Conservation (phyloP, 805 yeast species). For the Monosporozyma servazzii region DNA sequence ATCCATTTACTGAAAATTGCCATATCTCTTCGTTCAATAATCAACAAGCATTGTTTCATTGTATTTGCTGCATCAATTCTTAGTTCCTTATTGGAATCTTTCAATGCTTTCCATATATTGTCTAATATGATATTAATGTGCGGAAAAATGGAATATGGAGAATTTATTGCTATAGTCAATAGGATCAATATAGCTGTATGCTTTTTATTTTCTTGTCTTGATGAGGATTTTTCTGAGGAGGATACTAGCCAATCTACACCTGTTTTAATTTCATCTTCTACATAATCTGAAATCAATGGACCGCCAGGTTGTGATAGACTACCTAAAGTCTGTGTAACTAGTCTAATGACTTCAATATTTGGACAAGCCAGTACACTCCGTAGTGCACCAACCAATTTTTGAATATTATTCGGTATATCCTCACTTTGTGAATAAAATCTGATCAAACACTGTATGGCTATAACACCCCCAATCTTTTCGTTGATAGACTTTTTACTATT, state of each 20-base stretch:
- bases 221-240: conserved; percentile 15
- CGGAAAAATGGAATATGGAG: conserved; percentile 70
- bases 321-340: conserved; percentile 78
- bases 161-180: conserved; percentile 68
- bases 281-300: conserved; percentile 78
- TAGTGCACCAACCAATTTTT: conserved; percentile 74
- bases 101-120: conserved; percentile 73
- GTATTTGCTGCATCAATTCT: conserved; percentile 76
- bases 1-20: conserved; percentile 65
- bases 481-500: conserved; percentile 33
- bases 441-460: conserved; percentile 78
- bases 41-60: conserved; percentile 60
- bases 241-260: conserved; percentile 81
- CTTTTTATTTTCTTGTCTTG: conserved; percentile 64
- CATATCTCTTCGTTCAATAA: conserved; percentile 69
- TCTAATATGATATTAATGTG: conserved; percentile 68
- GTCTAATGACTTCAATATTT: conserved; percentile 69
- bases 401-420: conserved; percentile 73
- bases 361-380: conserved; percentile 65
- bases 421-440: conserved; percentile 71
- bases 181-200: conserved; percentile 83
- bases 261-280: conserved; percentile 76
- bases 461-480: conserved; percentile 75
- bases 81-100: conserved; percentile 61
- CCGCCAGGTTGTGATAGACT: conserved; percentile 80